Conservation (phyloP, 2,329 filamentous ascomycete species). For the Fusarium burgessii region DNA sequence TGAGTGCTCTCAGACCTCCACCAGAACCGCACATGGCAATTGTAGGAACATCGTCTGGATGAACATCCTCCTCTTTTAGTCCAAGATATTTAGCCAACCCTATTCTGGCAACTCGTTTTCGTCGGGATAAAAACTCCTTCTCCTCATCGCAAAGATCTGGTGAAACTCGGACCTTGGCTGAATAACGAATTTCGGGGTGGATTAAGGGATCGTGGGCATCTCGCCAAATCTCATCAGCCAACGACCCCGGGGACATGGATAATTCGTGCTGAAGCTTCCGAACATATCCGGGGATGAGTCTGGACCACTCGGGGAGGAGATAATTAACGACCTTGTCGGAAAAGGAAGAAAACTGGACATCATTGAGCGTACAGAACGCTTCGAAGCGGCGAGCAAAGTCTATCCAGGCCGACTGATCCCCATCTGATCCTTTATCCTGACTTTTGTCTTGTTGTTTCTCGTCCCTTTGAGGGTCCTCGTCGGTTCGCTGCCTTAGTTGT, state of each 20-base stretch:
- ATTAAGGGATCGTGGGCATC: constrained; percentile 86
- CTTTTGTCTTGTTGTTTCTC: constrained; percentile 35
- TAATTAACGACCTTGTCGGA: constrained; percentile 73
- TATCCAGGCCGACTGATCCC: constrained; percentile 59
- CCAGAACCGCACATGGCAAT: constrained; percentile 97
- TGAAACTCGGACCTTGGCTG: constrained; percentile 85
- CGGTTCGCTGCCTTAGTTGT: constrained; percentile 17
- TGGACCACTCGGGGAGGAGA: constrained; percentile 87
- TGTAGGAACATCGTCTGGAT: constrained; percentile 90
- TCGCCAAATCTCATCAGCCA: constrained; percentile 93
- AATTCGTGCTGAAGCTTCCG: constrained; percentile 88
- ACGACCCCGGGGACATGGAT: constrained; percentile 85
- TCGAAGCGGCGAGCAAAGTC: constrained; percentile 62
- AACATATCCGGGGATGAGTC: constrained; percentile 78
- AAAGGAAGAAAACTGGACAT: constrained; percentile 66
- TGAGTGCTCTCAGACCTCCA: constrained; percentile 87
- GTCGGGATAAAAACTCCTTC: constrained; percentile 75
- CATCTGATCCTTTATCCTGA: constrained; percentile 29
- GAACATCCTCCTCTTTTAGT: constrained; percentile 81
- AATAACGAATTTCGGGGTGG: constrained; percentile 88
- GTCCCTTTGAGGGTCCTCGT: constrained; percentile 11
- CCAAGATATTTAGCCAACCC: constrained; percentile 87
- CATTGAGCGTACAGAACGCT: constrained; percentile 65
- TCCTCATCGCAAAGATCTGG: constrained; percentile 86
- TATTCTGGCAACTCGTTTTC: constrained; percentile 75